Conservation (phyloP, 2,329 filamentous ascomycete species). For the Sporothrix brasiliensis region DNA sequence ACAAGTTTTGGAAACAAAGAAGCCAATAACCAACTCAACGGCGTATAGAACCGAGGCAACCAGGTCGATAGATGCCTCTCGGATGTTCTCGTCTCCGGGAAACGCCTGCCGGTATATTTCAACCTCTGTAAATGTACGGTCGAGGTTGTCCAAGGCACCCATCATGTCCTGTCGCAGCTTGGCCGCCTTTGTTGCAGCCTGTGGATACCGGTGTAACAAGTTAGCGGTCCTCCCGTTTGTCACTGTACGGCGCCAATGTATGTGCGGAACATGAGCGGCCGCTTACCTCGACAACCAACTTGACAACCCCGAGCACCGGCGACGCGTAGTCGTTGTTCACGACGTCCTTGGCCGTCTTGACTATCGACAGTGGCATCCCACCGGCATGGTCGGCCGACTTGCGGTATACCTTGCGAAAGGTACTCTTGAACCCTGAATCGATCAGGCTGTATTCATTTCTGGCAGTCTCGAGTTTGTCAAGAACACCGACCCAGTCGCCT, state of each 20-base stretch:
- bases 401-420: conserved; percentile 9
- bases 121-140: not conserved
- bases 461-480: not conserved
- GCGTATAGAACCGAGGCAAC: not conserved
- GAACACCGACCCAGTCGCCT: not conserved
- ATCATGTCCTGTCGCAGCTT: conserved; percentile 7
- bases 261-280: not conserved
- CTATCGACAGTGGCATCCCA: not conserved
- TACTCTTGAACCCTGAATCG: not conserved
- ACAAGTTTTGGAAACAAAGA: conserved; percentile 14
- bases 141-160: conserved; percentile 9
- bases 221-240: too few species aligned
- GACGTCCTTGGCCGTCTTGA: not conserved
- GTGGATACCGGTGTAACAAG: not conserved
- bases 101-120: conserved; percentile 18
- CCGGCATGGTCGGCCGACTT: conserved; percentile 1
- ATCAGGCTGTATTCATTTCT: conserved; percentile 3
- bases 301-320: conserved; percentile 2
- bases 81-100: conserved; percentile 10
- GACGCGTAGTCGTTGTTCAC: conserved; percentile 16
- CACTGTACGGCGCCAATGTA: too few species aligned
- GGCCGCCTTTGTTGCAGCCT: conserved; percentile 9
- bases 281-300: conserved; percentile 3
- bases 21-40: conserved; percentile 12
- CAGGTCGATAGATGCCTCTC: conserved; percentile 8